phyloP scores from a whole-genome alignment of 495 filamentous ascomycete species.

The Penicillium robsamsonii region DNA sequence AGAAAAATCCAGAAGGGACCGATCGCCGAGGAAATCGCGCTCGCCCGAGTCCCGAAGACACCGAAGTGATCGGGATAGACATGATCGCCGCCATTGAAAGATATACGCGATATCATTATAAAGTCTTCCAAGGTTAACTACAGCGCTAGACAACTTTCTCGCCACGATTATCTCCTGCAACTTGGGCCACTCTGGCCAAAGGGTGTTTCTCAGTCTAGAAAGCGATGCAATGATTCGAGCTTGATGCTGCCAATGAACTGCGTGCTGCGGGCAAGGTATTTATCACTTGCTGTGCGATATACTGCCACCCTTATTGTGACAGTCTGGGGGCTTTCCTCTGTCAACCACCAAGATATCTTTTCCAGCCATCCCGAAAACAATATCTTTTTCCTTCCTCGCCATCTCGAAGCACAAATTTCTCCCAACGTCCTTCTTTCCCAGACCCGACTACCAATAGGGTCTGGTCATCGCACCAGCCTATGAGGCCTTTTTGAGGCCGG shows the following conservation, averaged over 20 bases:
- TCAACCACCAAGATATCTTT: constrained; percentile 65
- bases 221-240: background rate
- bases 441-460: constrained; percentile 76
- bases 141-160: background rate
- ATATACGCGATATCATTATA: constrained; percentile 6
- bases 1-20: constrained; percentile 27
- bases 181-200: background rate
- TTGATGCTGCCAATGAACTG: background rate
- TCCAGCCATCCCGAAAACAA: constrained; percentile 74
- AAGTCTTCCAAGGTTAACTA: background rate
- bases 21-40: constrained; percentile 31
- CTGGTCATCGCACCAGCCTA: constrained; percentile 71
- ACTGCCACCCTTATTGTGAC: background rate
- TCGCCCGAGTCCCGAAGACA: constrained; percentile 36
- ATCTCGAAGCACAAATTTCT: constrained; percentile 70
- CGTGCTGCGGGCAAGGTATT: background rate
- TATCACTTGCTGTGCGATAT: background rate
- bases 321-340: background rate
- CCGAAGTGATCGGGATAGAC: constrained; percentile 34
- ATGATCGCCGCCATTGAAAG: constrained; percentile 36
- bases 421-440: constrained; percentile 77
- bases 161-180: background rate
- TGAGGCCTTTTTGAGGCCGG: constrained; percentile 67
- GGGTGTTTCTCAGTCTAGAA: background rate
- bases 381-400: constrained; percentile 60